phyloP scores from a whole-genome alignment of 768 basidiomycete species.

The Sarcodon aspratus region DNA sequence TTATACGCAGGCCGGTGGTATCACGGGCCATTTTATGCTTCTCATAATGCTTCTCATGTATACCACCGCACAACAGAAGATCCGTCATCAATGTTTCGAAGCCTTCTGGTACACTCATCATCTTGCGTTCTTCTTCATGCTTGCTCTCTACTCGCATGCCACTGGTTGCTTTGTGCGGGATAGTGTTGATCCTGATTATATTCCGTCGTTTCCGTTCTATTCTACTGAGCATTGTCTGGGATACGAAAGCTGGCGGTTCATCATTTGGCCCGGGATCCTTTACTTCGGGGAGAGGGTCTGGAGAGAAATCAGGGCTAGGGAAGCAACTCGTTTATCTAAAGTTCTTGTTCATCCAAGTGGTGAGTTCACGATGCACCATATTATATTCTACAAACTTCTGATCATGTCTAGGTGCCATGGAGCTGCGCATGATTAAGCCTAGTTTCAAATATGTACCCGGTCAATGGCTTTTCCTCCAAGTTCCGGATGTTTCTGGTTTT shows the following conservation, averaged over 20 bases:
- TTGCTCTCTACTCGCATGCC: slow-evolving; percentile 82
- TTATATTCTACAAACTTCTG: slow-evolving; percentile 4
- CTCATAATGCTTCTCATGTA: slow-evolving; percentile 91
- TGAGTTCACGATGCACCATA: slow-evolving; percentile 19
- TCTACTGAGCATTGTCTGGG: slow-evolving; percentile 80
- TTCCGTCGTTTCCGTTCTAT: slow-evolving; percentile 75
- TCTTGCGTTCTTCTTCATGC: slow-evolving; percentile 89
- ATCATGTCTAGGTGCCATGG: slow-evolving; percentile 62
- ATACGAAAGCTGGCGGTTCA: slow-evolving; percentile 85
- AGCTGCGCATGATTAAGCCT: slow-evolving; percentile 84
- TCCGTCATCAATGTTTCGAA: slow-evolving; percentile 86
- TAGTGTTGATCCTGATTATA: slow-evolving; percentile 60
- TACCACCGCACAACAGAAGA: slow-evolving; percentile 80
- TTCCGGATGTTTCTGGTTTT: slow-evolving; percentile 71
- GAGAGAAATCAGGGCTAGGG: slow-evolving; percentile 73
- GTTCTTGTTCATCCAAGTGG: slow-evolving; percentile 86
- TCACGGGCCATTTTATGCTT: slow-evolving; percentile 93
- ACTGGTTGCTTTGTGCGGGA: slow-evolving; percentile 95
- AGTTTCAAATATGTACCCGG: slow-evolving; percentile 87
- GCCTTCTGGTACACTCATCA: slow-evolving; percentile 98
- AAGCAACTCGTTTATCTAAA: slow-evolving; percentile 69
- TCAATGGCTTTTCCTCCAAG: slow-evolving; percentile 86
- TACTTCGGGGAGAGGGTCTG: slow-evolving; percentile 85
- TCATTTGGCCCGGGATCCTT: slow-evolving; percentile 83
- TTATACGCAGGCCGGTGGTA: slow-evolving; percentile 82